Evolutionary conservation across 73 alveolate genomes (phyloP).

Genomic region (Symbiodinium natans): DNA sequence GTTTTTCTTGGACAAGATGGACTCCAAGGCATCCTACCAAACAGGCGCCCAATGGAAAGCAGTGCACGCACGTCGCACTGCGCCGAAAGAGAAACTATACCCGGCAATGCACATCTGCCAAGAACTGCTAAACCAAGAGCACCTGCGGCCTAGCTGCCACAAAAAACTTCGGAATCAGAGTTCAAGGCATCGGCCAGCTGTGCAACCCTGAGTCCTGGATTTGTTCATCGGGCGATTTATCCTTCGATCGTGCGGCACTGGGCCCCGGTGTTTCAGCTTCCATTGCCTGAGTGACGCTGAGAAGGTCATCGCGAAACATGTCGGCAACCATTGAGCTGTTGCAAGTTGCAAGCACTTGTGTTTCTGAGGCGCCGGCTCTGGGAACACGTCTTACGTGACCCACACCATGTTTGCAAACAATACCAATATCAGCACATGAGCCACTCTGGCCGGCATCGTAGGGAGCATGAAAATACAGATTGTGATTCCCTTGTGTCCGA

Average conservation of each 20-base stretch:
- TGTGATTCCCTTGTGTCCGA: no score
- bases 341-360: background rate
- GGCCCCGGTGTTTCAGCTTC: background rate
- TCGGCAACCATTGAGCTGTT: background rate
- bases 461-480: no score
- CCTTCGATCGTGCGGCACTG: background rate
- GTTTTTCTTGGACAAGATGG: conserved; percentile 44
- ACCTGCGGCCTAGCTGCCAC: background rate
- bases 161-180: background rate
- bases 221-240: background rate
- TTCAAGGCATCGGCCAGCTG: background rate
- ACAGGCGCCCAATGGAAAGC: background rate
- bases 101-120: background rate
- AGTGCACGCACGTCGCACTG: no score
- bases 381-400: background rate
- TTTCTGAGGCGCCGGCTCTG: background rate
- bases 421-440: background rate
- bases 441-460: no score
- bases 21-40: conserved; percentile 17
- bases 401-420: background rate
- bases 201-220: background rate
- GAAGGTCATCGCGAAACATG: background rate
- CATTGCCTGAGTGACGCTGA: background rate
- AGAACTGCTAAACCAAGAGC: no score
- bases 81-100: no score